A percentile compares a stretch with the other conserved stretches of the same genome.
phyloP scores from a whole-genome alignment of 2,329 filamentous ascomycete species.

The Cryphonectria naterciae region DNA sequence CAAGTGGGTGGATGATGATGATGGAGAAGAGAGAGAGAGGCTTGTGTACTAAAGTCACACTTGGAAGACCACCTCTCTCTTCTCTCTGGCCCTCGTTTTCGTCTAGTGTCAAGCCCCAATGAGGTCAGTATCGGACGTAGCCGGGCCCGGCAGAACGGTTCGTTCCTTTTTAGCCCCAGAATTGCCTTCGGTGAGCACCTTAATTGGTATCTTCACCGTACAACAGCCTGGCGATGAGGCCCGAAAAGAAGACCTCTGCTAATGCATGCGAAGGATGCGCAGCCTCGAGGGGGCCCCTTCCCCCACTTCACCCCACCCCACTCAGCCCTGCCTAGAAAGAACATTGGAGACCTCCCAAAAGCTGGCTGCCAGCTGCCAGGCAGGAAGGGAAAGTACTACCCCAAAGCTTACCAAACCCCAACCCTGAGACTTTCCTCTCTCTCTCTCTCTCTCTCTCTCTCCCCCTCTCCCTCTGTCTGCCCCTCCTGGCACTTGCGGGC shows the following conservation, averaged over 20 bases:
- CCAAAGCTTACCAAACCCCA: neutral
- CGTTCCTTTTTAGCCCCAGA: neutral
- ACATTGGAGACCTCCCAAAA: slow-evolving; percentile 17
- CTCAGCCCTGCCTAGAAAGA: slow-evolving; percentile 9
- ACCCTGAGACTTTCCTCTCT: slow-evolving; percentile 7
- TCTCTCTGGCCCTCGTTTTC: neutral
- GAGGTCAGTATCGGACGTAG: slow-evolving; percentile 12
- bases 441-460: neutral
- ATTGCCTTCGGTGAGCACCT: neutral
- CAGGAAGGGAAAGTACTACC: neutral
- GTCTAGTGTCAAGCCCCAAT: neutral
- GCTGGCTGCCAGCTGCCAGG: neutral
- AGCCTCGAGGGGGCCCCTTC: slow-evolving; percentile 4
- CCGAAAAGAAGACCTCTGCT: neutral
- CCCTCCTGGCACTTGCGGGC: neutral
- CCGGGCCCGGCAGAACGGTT: slow-evolving; percentile 25
- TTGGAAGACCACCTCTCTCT: neutral
- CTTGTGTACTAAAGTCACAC: slow-evolving; percentile 9
- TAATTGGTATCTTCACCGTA: slow-evolving; percentile 2
- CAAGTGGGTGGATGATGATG: neutral
- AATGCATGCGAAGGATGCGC: slow-evolving; percentile 3
- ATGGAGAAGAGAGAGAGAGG: neutral
- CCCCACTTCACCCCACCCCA: neutral
- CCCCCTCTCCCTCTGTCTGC: neutral
- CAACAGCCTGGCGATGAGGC: neutral